Evolutionary conservation across 2,329 filamentous ascomycete species (phyloP).

Genomic region (Dactylellina cionopaga): DNA sequence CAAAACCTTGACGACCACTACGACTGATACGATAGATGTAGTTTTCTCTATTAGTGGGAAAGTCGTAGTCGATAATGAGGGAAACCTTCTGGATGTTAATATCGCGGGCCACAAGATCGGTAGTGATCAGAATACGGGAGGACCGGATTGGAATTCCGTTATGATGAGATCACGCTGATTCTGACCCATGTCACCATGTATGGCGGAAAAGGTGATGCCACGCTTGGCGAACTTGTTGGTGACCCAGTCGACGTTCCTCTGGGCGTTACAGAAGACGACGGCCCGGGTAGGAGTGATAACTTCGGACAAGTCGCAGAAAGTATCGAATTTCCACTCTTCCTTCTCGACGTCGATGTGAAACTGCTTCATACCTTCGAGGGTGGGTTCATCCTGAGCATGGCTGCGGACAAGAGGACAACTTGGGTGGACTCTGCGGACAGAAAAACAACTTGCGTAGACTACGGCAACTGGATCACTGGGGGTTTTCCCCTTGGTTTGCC

Average conservation of each 20-base stretch:
- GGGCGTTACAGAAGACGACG: constrained; percentile 99
- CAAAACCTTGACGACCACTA: constrained; percentile 99
- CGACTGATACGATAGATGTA: constrained; percentile 99
- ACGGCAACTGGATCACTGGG: no score
- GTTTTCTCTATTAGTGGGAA: constrained; percentile 99
- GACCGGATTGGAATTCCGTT: constrained; percentile 99
- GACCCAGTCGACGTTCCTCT: constrained; percentile 99
- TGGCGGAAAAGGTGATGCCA: constrained; percentile 99
- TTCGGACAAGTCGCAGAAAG: constrained; percentile 97
- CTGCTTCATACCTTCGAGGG: constrained; percentile 99
- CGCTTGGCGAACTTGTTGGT: constrained; percentile 98
- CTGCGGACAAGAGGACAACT: no score
- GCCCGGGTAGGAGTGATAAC: constrained; percentile 99
- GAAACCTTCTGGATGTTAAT: constrained; percentile 99
- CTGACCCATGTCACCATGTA: constrained; percentile 99
- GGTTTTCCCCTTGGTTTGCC: no score
- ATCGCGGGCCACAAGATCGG: constrained; percentile 96
- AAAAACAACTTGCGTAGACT: no score
- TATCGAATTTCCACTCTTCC: constrained; percentile 99
- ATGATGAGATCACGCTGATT: constrained; percentile 98
- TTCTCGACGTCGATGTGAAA: constrained; percentile 99
- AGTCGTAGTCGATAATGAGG: constrained; percentile 99
- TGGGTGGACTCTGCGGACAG: no score
- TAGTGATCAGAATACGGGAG: constrained; percentile 97
- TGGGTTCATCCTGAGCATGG: constrained; percentile 99